A percentile compares a stretch with the other conserved stretches of the same genome.
These are phyloP conservation scores for Epipyxis sp. DNA, from an alignment of 108 stramenopile genomes.

Conservation along the genomic window DNA sequence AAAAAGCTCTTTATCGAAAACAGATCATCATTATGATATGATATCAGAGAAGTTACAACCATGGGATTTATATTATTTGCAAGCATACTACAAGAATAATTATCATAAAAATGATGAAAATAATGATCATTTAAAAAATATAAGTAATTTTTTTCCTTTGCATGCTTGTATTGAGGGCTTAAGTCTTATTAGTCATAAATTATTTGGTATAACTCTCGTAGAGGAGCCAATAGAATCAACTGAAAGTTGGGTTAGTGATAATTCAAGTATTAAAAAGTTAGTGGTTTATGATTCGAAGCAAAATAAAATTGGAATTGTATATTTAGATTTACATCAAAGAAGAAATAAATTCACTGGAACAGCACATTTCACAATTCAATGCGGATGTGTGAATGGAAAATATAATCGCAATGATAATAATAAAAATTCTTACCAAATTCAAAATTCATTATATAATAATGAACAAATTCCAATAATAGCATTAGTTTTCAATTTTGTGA, in stretches of 20 bases:
- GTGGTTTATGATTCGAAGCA: conserved; percentile 58
- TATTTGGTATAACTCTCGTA: conserved; percentile 76
- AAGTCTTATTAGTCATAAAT: conserved; percentile 56
- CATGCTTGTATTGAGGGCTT: conserved; percentile 68
- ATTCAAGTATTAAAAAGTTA: conserved; percentile 63
- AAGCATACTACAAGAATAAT: too few relatives aligned
- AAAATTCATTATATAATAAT: neutral
- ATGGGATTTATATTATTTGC: conserved; percentile 77
- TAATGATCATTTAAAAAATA: neutral
- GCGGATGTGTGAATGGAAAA: conserved; percentile 72
- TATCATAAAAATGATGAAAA: too few relatives aligned
- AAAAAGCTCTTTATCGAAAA: neutral
- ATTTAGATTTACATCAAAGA: conserved; percentile 82
- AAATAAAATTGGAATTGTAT: conserved; percentile 74
- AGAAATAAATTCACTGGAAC: conserved; percentile 85
- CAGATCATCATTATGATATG: too few relatives aligned
- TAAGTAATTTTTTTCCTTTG: conserved; percentile 65
- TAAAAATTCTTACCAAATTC: conserved; percentile 69
- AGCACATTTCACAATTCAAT: conserved; percentile 94
- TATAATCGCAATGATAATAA: conserved; percentile 79
- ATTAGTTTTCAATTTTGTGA: conserved; percentile 2
- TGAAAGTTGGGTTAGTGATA: conserved; percentile 71
- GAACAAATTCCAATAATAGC: neutral
- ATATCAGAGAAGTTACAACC: too few relatives aligned
- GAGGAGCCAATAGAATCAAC: conserved; percentile 57